Conservation (phyloP, 306 rosid species). For the Ceratonia siliqua region DNA sequence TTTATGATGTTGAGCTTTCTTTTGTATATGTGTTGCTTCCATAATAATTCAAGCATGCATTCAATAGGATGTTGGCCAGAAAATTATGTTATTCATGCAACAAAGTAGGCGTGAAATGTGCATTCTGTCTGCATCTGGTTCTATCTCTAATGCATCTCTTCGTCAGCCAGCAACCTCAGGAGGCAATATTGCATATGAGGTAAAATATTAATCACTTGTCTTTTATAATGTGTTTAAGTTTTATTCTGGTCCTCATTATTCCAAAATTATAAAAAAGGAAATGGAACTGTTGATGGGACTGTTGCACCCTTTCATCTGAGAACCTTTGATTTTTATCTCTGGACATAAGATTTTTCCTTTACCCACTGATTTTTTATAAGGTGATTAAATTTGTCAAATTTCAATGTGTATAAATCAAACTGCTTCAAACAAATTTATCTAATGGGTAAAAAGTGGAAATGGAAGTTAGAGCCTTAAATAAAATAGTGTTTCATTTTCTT, state of each 20-base stretch:
- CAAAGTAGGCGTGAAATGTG: slow-evolving; percentile 94
- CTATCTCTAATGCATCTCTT: slow-evolving; percentile 86
- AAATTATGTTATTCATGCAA: slow-evolving; percentile 89
- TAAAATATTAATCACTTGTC: slow-evolving; percentile 43
- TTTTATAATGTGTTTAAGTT: background rate
- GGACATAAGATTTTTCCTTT: slow-evolving; percentile 8
- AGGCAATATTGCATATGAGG: slow-evolving; percentile 91
- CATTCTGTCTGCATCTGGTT: slow-evolving; percentile 89
- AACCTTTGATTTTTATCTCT: slow-evolving; percentile 23
- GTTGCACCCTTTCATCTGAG: slow-evolving; percentile 8
- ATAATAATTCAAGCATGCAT: slow-evolving; percentile 43
- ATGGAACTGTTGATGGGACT: slow-evolving; percentile 13
- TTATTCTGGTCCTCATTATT: slow-evolving; percentile 11
- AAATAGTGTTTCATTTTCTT: slow-evolving; percentile 4
- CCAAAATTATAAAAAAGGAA: slow-evolving; percentile 24
- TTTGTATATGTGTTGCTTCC: slow-evolving; percentile 30
- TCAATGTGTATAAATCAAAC: background rate
- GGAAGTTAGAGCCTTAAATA: background rate
- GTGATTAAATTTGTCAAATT: background rate
- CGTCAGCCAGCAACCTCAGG: slow-evolving; percentile 93
- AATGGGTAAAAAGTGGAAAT: background rate
- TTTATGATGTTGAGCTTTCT: slow-evolving; percentile 22
- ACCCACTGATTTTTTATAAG: background rate
- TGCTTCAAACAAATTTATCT: slow-evolving; percentile 17
- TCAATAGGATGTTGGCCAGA: slow-evolving; percentile 90